A percentile compares a stretch with the other conserved stretches of the same genome.
Conservation (phyloP, 2,329 filamentous ascomycete species). For the Dothideomycetidae sp. region DNA sequence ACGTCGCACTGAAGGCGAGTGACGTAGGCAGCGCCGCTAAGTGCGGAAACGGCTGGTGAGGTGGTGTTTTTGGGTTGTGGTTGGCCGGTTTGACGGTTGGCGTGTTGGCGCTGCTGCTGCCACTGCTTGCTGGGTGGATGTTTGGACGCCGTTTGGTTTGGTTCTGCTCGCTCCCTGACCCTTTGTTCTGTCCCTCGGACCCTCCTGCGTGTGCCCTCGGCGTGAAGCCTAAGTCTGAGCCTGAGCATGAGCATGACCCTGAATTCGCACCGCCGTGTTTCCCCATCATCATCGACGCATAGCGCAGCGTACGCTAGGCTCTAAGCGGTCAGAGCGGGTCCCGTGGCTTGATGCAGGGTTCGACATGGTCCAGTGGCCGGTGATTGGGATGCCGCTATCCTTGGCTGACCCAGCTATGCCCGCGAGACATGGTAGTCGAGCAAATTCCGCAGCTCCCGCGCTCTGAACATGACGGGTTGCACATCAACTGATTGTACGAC, state of each 20-base stretch:
- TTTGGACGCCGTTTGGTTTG: no score
- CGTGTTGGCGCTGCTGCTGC: not conserved
- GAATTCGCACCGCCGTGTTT: no score
- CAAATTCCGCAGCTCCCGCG: no score
- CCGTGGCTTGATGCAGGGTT: not conserved
- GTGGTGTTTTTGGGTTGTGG: not conserved
- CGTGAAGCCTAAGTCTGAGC: no score
- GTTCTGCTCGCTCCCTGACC: not conserved
- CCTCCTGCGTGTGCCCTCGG: no score
- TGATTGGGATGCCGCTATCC: not conserved
- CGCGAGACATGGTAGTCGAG: not conserved
- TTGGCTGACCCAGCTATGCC: not conserved
- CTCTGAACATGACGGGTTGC: no score
- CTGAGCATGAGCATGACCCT: no score
- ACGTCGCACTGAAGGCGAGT: constrained; percentile 29
- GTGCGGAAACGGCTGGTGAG: not conserved
- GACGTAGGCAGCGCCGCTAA: constrained; percentile 7
- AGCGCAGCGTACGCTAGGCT: not conserved
- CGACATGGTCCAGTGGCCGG: not conserved
- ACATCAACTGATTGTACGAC: no score
- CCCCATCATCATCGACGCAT: not conserved
- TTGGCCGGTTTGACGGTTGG: not conserved
- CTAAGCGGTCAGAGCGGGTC: not conserved
- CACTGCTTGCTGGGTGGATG: no score
- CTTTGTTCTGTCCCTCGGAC: not conserved